Percentiles rank a stretch among this genome's conserved stretches.
Evolutionary conservation across 805 yeast species (phyloP).

Genomic region (Metschnikowia lochheadii): DNA sequence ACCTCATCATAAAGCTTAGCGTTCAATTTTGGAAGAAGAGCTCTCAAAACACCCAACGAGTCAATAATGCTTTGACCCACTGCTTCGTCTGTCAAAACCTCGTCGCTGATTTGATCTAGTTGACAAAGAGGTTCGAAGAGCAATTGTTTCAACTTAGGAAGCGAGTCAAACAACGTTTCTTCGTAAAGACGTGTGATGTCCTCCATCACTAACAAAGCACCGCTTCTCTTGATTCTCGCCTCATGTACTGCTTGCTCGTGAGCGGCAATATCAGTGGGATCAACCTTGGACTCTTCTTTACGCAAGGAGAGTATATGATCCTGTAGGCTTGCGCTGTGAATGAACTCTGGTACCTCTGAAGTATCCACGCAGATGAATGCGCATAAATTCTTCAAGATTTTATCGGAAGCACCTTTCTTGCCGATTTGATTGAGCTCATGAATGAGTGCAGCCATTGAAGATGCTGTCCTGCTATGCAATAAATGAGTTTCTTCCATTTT

Average conservation of each 20-base stretch:
- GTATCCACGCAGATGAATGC: slow-evolving; percentile 95
- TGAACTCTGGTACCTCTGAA: slow-evolving; percentile 90
- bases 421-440: slow-evolving; percentile 50
- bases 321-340: slow-evolving; percentile 51
- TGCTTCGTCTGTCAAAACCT: slow-evolving; percentile 36
- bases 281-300: slow-evolving; percentile 69
- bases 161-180: slow-evolving; percentile 47
- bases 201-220: slow-evolving; percentile 72
- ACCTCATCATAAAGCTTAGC: slow-evolving; percentile 45
- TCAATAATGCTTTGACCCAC: slow-evolving; percentile 82
- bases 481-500: slow-evolving; percentile 65
- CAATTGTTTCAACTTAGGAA: slow-evolving; percentile 62
- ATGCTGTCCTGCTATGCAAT: slow-evolving; percentile 70
- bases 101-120: slow-evolving; percentile 24
- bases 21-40: slow-evolving; percentile 62
- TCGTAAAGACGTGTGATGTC: slow-evolving; percentile 52
- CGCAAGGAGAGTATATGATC: slow-evolving; percentile 66
- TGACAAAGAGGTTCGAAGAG: slow-evolving; percentile 62
- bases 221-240: slow-evolving; percentile 79
- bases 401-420: slow-evolving; percentile 76
- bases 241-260: slow-evolving; percentile 63
- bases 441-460: slow-evolving; percentile 62
- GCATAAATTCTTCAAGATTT: slow-evolving; percentile 84
- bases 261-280: slow-evolving; percentile 56
- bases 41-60: slow-evolving; percentile 75